phyloP scores from a whole-genome alignment of 257 asterid genomes.

The Solanum sparsipilum region DNA sequence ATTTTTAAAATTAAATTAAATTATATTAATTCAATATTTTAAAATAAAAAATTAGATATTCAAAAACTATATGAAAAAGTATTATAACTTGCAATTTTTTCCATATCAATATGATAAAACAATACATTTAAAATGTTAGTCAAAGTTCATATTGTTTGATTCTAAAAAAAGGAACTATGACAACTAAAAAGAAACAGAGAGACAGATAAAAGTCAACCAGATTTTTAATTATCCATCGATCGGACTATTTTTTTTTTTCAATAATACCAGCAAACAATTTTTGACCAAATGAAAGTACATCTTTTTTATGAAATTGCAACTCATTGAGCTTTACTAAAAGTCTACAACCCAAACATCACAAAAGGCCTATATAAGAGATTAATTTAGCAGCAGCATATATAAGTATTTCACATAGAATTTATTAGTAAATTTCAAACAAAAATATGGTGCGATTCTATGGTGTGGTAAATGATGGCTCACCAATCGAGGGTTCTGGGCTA shows the following conservation, averaged over 20 bases:
- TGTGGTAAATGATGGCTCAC: neutral
- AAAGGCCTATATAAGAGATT: neutral
- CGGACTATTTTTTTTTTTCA: neutral
- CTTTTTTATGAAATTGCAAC: neutral
- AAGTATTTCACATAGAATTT: neutral
- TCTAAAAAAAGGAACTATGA: neutral
- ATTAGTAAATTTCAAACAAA: neutral
- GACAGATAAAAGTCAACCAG: neutral
- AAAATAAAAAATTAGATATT: no score
- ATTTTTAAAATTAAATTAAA: no score
- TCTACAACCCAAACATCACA: neutral
- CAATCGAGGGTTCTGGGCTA: neutral
- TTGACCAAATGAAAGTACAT: neutral
- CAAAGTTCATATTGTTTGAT: rapidly evolving
- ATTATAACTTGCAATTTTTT: no score
- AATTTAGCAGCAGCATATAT: no score
- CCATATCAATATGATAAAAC: neutral
- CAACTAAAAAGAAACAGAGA: no score
- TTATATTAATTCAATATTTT: no score
- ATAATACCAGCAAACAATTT: neutral
- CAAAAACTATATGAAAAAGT: no score
- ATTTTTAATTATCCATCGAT: neutral
- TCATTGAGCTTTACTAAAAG: neutral
- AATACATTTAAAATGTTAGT: neutral
- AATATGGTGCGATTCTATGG: neutral